Percentiles rank a stretch among this genome's conserved stretches.
Evolutionary conservation across 441 rosid genomes (phyloP).

Genomic region (Eruca vesicaria): DNA sequence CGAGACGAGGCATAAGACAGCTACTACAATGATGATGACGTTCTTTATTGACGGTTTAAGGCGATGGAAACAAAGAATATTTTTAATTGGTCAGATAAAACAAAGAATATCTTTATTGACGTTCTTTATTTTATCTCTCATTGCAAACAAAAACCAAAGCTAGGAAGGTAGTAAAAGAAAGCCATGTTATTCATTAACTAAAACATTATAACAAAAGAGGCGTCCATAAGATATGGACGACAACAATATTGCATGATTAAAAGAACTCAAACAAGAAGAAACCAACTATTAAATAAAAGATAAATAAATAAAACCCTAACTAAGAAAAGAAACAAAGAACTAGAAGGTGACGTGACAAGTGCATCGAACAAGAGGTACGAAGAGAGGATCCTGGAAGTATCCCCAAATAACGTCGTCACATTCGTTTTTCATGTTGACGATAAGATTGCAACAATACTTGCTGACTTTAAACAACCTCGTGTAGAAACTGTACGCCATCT

Average conservation of each 20-base stretch:
- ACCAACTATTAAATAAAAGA: neutral
- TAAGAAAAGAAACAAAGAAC: neutral
- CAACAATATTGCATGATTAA: neutral
- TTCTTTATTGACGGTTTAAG: constrained; percentile 17
- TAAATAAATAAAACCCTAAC: too few species aligned
- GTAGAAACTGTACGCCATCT: constrained; percentile 15
- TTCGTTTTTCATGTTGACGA: constrained; percentile 23
- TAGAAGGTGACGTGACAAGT: neutral
- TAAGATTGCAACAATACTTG: constrained; percentile 25
- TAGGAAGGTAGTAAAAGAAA: neutral
- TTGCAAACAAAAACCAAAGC: neutral
- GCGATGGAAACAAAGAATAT: constrained; percentile 8
- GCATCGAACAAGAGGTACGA: neutral
- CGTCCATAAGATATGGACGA: neutral
- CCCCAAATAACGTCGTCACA: constrained; percentile 20
- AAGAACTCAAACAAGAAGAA: neutral
- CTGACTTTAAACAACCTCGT: constrained; percentile 13
- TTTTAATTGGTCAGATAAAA: too few species aligned
- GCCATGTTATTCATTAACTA: neutral
- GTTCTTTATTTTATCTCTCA: neutral
- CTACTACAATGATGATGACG: neutral
- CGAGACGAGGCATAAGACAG: constrained; percentile 19
- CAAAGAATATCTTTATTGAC: neutral
- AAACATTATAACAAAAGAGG: neutral
- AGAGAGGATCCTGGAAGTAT: constrained; percentile 17